These are phyloP conservation scores for Angophora floribunda DNA, from an alignment of 345 rosid species.

Conservation along the genomic window DNA sequence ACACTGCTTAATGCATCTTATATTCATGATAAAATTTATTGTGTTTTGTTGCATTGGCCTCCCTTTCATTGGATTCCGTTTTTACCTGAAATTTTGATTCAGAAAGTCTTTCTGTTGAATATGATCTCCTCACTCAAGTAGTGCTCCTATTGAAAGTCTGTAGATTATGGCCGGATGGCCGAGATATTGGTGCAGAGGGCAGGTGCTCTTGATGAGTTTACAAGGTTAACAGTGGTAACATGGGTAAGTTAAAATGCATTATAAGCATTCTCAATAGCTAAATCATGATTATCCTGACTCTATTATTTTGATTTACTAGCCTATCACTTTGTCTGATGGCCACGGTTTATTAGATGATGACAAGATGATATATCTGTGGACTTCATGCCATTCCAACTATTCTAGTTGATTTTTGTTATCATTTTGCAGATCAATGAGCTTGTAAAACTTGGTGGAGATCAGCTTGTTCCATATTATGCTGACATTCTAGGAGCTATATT, in stretches of 20 bases:
- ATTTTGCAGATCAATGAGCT: constrained; percentile 81
- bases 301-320: not conserved
- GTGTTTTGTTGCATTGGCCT: not conserved
- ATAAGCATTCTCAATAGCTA: not conserved
- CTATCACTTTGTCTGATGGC: not conserved
- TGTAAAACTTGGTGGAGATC: constrained; percentile 99
- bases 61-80: not conserved
- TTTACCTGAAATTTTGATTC: not conserved
- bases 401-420: not conserved
- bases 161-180: constrained; percentile 99
- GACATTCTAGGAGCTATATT: constrained; percentile 94
- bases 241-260: constrained; percentile 49
- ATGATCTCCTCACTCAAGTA: constrained; percentile 76
- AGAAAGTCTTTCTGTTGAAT: constrained; percentile 27
- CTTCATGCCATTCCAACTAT: not conserved
- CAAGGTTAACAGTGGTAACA: constrained; percentile 92
- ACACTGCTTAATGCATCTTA: not conserved
- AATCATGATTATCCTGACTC: not conserved
- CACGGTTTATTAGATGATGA: not conserved
- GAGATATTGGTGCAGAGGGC: constrained; percentile 98
- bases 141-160: constrained; percentile 97
- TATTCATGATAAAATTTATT: not conserved
- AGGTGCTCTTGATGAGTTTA: constrained; percentile 88
- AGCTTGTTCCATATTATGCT: constrained; percentile 92
- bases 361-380: not conserved